Conservation (phyloP, 2,329 filamentous ascomycete genomes). For the Atkinsonella hypoxylon region DNA sequence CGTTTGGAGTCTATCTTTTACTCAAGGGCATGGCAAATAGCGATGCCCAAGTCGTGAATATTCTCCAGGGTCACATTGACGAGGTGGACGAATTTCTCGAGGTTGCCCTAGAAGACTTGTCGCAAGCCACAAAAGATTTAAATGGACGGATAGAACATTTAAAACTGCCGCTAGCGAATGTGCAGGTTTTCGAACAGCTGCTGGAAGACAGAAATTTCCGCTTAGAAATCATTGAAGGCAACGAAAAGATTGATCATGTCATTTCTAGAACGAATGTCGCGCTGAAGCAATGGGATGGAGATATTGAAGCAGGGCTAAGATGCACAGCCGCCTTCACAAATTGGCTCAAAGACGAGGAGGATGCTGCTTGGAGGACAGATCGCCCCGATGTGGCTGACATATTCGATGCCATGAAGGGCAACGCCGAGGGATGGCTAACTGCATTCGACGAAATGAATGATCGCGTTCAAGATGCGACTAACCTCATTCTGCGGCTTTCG, state of each 20-base stretch:
- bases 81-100: conserved; percentile 89
- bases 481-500: conserved; percentile 58
- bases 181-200: conserved; percentile 75
- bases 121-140: conserved; percentile 67
- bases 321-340: conserved; percentile 64
- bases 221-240: conserved; percentile 69
- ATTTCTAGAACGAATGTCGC: conserved; percentile 64
- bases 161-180: conserved; percentile 71
- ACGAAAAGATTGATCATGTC: conserved; percentile 84
- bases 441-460: conserved; percentile 67
- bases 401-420: conserved; percentile 82
- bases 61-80: conserved; percentile 84
- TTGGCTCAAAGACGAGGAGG: conserved; percentile 58
- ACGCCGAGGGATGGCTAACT: conserved; percentile 79
- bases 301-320: conserved; percentile 66
- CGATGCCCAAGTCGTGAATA: conserved; percentile 75
- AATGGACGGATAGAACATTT: conserved; percentile 68
- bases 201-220: conserved; percentile 76
- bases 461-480: conserved; percentile 58
- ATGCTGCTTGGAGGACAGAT: conserved; percentile 47
- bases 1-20: conserved; percentile 83
- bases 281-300: conserved; percentile 66
- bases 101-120: conserved; percentile 72
- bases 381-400: conserved; percentile 57
- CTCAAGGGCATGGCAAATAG: conserved; percentile 80